Percentiles rank a stretch among this genome's conserved stretches.
These are phyloP conservation scores for Euphorbia peplus DNA, from an alignment of 345 rosid genomes.

Conservation along the genomic window DNA sequence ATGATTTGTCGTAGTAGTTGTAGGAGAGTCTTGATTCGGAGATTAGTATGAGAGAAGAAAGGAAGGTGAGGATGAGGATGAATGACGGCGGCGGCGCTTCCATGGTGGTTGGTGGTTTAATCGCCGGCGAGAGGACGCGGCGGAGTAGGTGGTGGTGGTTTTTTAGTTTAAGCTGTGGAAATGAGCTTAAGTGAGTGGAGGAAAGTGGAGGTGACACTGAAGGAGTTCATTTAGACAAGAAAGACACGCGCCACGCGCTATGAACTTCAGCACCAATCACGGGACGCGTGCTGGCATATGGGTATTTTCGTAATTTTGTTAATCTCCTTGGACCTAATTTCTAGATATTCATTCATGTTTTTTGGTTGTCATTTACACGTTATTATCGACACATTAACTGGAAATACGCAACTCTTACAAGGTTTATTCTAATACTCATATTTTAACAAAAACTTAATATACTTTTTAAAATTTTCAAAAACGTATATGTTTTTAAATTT, in stretches of 20 bases:
- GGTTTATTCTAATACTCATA: too few relatives aligned
- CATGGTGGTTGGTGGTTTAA: not conserved
- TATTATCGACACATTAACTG: too few relatives aligned
- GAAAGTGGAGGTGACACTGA: not conserved
- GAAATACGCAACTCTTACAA: too few relatives aligned
- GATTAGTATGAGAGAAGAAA: not conserved
- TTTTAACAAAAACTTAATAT: too few relatives aligned
- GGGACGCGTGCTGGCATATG: conserved; percentile 16
- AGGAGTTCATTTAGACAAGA: not conserved
- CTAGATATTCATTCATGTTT: not conserved
- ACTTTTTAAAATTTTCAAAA: too few relatives aligned
- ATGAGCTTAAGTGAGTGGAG: not conserved
- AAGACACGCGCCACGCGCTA: conserved; percentile 8
- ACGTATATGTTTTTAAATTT: too few relatives aligned
- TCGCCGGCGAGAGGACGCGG: not conserved
- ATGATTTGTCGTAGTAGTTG: conserved; percentile 29
- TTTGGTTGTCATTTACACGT: not conserved
- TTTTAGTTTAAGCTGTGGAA: not conserved
- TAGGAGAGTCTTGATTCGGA: conserved; percentile 23
- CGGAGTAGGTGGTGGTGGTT: too few relatives aligned
- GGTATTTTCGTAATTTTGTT: not conserved
- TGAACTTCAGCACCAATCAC: conserved; percentile 35
- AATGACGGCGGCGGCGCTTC: conserved; percentile 4
- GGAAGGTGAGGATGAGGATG: not conserved
- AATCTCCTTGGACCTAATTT: too few relatives aligned